Evolutionary conservation across 2,329 filamentous ascomycete species (phyloP), one percentile per base, ranked within the genome.

Genomic region (Sclerotinia borealis): DNA sequence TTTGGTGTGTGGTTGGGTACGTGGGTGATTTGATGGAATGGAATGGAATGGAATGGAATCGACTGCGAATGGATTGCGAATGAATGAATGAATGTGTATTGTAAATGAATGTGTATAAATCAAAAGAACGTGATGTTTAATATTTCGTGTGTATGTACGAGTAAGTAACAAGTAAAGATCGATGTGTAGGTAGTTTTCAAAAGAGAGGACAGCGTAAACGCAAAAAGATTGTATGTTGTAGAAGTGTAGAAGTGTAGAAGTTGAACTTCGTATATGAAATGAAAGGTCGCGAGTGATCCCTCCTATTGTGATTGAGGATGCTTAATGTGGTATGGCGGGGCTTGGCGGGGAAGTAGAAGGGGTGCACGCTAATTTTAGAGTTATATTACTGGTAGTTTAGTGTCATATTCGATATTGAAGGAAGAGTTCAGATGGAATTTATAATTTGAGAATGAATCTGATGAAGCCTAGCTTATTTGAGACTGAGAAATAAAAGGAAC

Each of bases 181-280:
- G n/a, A 41, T n/a, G 31, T 49, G 17, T 41, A 15, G 49, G 29
- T 34, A 48, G 13, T 22, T 15, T 19, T 43, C 10, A 31, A 61
- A 62, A 62, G 60, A 62, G 34, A 56, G 50, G 60, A 62, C 39
- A 56, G 60, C 50, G 60, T 31, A 39, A 6, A 62, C 60, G 60
- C 60, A 49, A 62, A 29, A 22, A 29, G 19, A n/a, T n/a, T 37
- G 10, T 22, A 10, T 11, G 15, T 41, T 41, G 15, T 19, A 41
- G 19, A 17, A 36, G 9, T 13, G 17, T 34, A 25, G 36, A 15
- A 41, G 31, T 11, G 15, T 51, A 39, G n/a, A 22, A 15, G 6
- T 37, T 13, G 9, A 25, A 11, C 36, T 47, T 47, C 36, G 55
- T 48, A 25, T 50, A 64, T 49, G 43, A 31, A 39, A 39, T 58